Evolutionary conservation across 2,329 filamentous ascomycete species (phyloP), one percentile per base, ranked within the genome.

Genomic region (Colletotrichum cordylinicola): DNA sequence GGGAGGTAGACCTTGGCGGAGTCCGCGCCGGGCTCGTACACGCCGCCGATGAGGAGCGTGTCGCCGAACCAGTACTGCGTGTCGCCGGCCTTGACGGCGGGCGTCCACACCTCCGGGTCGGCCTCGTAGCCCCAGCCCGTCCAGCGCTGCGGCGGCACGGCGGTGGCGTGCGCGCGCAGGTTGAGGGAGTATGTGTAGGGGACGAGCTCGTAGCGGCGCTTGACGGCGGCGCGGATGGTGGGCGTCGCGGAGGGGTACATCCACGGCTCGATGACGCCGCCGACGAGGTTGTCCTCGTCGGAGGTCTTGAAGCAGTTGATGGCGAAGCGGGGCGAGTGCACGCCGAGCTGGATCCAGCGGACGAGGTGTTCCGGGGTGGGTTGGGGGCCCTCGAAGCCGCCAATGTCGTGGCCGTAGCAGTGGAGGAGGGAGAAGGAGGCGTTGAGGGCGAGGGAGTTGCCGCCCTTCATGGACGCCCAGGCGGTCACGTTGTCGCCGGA

Each of bases 251-350:
- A 90, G 0, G 93, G 92, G 80, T 95, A 94, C 92, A 95, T 94
- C 92, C 93, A 95, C 0, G 93, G 93, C 84, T 95, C 93, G 74
- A 95, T 95, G 1, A 95, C 93, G 43, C 94, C 93, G 9, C 93
- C 93, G 29, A 94, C 88, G 0, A 87, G 87, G 79, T 92, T 94
- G 82, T 95, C 91, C 1, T 89, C 85, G 0, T 90, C 88, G 1
- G 89, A 90, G 0, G 94, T 95, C 85, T 95, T 95, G 89, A 93
- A 95, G 83, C 93, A 95, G 83, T 95, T 95, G 85, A 95, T 95
- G 13, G 93, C 92, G 79, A 95, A 95, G 0, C 93, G 91, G 0
- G 92, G 89, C 2, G 92, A 93, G 84, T 94, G 90, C 75, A 92
- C 90, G 8, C 93, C 94, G 3, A 94, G 88, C 80, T 95, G 94